phyloP scores from a whole-genome alignment of 2,329 filamentous ascomycete genomes.

The Arthrobotrys sinensis region DNA sequence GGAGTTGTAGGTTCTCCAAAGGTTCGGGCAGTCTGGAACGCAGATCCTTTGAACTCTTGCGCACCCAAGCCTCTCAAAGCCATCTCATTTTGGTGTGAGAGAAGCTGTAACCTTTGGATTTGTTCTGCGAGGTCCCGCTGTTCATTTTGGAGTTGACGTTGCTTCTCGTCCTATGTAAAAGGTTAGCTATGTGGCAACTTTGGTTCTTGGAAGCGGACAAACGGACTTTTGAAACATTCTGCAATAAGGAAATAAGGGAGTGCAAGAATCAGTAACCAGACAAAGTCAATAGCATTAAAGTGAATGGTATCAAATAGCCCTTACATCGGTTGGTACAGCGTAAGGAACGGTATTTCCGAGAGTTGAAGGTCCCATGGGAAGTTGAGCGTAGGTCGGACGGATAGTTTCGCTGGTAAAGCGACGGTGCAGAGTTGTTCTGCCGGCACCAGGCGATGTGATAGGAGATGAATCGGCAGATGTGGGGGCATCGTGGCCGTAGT shows the following conservation, averaged over 20 bases:
- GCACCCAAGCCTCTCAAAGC: conserved; percentile 70
- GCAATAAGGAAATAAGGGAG: conserved; percentile 1
- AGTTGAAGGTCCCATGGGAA: conserved; percentile 21
- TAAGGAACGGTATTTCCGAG: conserved; percentile 24
- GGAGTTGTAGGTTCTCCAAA: conserved; percentile 94
- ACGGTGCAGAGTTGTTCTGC: conserved; percentile 57
- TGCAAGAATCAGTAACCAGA: not conserved
- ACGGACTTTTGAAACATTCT: conserved; percentile 23
- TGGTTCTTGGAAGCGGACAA: not conserved
- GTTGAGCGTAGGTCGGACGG: conserved; percentile 45
- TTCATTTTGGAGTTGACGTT: conserved; percentile 69
- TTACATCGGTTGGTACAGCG: conserved; percentile 41
- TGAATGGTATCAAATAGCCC: not conserved
- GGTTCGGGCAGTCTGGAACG: conserved; percentile 69
- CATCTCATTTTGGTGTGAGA: conserved; percentile 84
- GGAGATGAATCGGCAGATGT: conserved; percentile 54
- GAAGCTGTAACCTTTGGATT: conserved; percentile 89
- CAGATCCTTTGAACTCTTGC: conserved; percentile 33
- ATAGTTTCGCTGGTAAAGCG: conserved; percentile 57
- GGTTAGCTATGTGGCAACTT: conserved; percentile 11
- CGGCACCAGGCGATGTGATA: conserved; percentile 52
- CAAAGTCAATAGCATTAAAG: not conserved
- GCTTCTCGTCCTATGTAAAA: conserved; percentile 48
- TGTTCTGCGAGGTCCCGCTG: conserved; percentile 92
- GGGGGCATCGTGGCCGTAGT: conserved; percentile 49